A percentile compares a stretch with the other conserved stretches of the same genome.
phyloP scores from a whole-genome alignment of 1,284 basidiomycete genomes.

The Malassezia sp. region DNA sequence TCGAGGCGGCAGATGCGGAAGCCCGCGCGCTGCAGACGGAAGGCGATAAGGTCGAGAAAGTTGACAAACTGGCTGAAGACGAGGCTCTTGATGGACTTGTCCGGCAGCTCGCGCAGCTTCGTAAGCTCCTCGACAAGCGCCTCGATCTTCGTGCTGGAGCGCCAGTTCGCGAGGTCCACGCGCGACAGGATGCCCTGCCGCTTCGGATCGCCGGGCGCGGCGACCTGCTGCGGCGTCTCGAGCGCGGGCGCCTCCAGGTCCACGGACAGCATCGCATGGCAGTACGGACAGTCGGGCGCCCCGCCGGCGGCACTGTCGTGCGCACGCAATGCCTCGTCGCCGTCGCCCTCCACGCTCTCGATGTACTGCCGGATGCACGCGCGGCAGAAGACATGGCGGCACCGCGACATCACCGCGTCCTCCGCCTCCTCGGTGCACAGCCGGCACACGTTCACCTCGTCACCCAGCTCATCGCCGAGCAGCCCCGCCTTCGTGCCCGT shows the following conservation, averaged over 20 bases:
- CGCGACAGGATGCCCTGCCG: conserved; percentile 88
- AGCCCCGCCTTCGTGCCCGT: conserved; percentile 47
- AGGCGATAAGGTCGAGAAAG: conserved; percentile 69
- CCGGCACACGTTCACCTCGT: conserved; percentile 55
- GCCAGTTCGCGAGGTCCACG: conserved; percentile 76
- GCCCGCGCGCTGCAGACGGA: conserved; percentile 78
- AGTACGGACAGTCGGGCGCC: conserved; percentile 82
- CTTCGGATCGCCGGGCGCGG: conserved; percentile 44
- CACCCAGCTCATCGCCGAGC: conserved; percentile 30
- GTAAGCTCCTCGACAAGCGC: conserved; percentile 86
- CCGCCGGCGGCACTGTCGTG: too few species aligned
- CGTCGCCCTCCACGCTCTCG: conserved; percentile 45
- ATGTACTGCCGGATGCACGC: conserved; percentile 93
- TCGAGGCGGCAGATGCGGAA: conserved; percentile 80
- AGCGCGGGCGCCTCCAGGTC: conserved; percentile 86
- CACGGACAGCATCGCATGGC: conserved; percentile 82
- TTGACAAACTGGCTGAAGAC: conserved; percentile 92
- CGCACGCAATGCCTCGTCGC: conserved; percentile 1
- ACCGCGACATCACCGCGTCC: conserved; percentile 80
- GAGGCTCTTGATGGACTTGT: conserved; percentile 87
- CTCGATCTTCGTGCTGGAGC: conserved; percentile 92
- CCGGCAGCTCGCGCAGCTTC: conserved; percentile 62
- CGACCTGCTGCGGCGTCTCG: conserved; percentile 59
- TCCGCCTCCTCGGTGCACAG: conserved; percentile 96
- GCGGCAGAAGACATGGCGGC: conserved; percentile 69